These are phyloP conservation scores for Cryphonectria naterciae DNA, from an alignment of 2,329 filamentous ascomycete species.

Conservation along the genomic window DNA sequence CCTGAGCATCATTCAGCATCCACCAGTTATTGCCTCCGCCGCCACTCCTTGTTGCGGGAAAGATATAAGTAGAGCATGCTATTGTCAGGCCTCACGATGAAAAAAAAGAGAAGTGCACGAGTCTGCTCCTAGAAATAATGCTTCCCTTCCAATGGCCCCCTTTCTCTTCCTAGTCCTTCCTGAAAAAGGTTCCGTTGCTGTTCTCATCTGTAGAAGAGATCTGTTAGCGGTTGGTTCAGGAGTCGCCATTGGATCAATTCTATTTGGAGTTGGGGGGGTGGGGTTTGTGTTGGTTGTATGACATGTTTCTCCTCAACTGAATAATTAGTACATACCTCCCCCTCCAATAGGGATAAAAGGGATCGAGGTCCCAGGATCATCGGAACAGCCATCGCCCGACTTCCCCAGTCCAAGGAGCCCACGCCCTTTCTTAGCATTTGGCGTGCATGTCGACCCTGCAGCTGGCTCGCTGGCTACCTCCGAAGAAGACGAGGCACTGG, in stretches of 20 bases:
- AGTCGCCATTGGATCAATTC: neutral
- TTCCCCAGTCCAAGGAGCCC: neutral
- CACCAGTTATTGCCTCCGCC: no score
- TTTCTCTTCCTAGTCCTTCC: neutral
- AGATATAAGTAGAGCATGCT: no score
- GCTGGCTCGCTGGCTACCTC: neutral
- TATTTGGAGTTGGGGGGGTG: no score
- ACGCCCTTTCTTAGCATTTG: neutral
- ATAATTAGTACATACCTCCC: neutral
- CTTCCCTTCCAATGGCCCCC: neutral
- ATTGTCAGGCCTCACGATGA: neutral
- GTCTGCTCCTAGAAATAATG: neutral
- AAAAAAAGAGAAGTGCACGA: neutral
- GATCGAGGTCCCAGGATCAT: neutral
- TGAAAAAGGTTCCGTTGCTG: neutral
- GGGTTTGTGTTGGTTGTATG: no score
- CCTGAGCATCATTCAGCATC: neutral
- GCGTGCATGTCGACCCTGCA: neutral
- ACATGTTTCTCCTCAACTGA: neutral
- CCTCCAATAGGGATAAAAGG: neutral
- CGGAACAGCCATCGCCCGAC: neutral
- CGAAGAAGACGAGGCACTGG: neutral
- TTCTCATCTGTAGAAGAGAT: neutral
- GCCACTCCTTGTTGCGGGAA: no score
- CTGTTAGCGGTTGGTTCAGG: neutral